Percentiles rank a stretch among this genome's conserved stretches.
These are phyloP conservation scores for Aegilops sharonensis DNA, from an alignment of 176 grass and related monocot genomes.

Conservation along the genomic window DNA sequence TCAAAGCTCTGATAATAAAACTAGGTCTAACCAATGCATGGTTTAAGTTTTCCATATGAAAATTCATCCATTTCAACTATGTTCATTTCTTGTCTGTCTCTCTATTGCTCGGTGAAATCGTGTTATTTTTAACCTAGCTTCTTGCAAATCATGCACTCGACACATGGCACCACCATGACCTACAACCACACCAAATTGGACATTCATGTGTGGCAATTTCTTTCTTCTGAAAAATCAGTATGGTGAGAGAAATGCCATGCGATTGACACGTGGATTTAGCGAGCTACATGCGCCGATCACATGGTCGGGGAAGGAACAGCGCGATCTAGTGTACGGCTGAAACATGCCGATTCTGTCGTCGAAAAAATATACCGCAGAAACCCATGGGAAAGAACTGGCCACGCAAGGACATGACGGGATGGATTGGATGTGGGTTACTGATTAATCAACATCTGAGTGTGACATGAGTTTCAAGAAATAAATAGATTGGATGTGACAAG, in stretches of 20 bases:
- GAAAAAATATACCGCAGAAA: background rate
- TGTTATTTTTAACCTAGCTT: background rate
- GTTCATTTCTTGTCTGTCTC: background rate
- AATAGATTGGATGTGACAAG: background rate
- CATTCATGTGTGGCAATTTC: background rate
- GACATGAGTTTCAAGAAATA: background rate
- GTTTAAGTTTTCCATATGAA: background rate
- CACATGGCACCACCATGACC: background rate
- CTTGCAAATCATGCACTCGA: background rate
- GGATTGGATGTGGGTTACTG: background rate
- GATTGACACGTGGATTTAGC: background rate
- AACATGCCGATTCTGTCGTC: background rate
- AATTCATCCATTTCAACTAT: background rate
- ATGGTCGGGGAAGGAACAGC: background rate
- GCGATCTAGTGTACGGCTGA: background rate
- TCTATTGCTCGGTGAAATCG: background rate
- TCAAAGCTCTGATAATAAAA: background rate
- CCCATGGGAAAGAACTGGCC: background rate
- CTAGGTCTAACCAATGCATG: background rate
- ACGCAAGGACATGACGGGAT: background rate
- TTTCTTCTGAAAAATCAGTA: too few relatives aligned
- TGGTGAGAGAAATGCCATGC: too few relatives aligned
- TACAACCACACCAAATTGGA: background rate
- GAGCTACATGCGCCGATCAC: background rate
- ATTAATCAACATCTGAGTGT: background rate